Conservation (phyloP, 2,329 filamentous ascomycete genomes). For the Zymoseptoria brevis region DNA sequence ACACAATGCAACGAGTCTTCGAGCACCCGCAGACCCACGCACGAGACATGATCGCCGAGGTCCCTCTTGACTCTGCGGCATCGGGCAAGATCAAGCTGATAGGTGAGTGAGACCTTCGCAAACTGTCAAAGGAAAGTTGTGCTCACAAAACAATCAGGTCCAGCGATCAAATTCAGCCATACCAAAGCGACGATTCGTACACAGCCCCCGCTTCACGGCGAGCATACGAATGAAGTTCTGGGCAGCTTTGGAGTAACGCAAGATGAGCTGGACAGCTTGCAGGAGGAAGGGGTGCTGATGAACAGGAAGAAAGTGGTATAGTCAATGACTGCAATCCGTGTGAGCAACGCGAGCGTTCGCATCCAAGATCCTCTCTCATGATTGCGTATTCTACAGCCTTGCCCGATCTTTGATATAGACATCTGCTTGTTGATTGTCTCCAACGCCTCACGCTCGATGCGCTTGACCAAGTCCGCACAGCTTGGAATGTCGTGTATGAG, state of each 20-base stretch:
- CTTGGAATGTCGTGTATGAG: slow-evolving; percentile 43
- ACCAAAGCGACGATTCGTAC: slow-evolving; percentile 17
- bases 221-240: slow-evolving; percentile 23
- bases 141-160: slow-evolving; percentile 5
- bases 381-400: background rate
- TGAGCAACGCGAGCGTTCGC: background rate
- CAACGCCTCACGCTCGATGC: slow-evolving; percentile 39
- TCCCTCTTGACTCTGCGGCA: slow-evolving; percentile 10
- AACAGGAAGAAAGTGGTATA: slow-evolving; percentile 1
- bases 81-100: slow-evolving; percentile 14
- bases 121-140: background rate
- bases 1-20: slow-evolving; percentile 39
- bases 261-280: slow-evolving; percentile 11
- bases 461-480: slow-evolving; percentile 36
- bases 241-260: slow-evolving; percentile 9
- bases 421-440: slow-evolving; percentile 32
- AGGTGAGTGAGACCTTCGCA: background rate
- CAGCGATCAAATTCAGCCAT: slow-evolving; percentile 24
- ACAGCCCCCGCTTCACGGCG: slow-evolving; percentile 21
- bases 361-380: background rate
- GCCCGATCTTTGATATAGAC: slow-evolving; percentile 13
- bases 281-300: slow-evolving; percentile 13
- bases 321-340: background rate
- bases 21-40: slow-evolving; percentile 38
- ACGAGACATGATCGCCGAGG: slow-evolving; percentile 24